Base-by-base conservation (phyloP, 2,329 filamentous ascomycete genomes). In the Pestalotiopsis sp. region DNA sequence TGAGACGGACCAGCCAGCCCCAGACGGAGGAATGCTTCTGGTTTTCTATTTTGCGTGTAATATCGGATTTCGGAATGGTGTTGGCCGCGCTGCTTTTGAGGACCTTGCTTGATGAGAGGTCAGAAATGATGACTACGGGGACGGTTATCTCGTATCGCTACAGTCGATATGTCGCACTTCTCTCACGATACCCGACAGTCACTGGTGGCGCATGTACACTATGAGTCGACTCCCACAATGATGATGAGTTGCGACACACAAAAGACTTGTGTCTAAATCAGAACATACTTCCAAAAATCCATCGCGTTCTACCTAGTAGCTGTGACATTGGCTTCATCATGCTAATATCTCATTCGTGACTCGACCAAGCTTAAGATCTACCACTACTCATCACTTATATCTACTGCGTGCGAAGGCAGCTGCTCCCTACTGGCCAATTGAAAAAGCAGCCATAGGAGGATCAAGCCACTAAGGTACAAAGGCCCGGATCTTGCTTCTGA, bases 41-140 rank as follows among this genome's bases (percentile, higher is more conserved):
- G 57, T 66, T 69, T 49, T 68, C 63, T 64, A 60, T 59, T 68
- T 66, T 66, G 68, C 63, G 41, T 69, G 68, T 69, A 69, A 68
- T 69, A 69, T 69, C 66, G 67, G 68, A 69, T 66, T 65, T 63
- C 66, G 68, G 68, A 68, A 36, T 36, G 68, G 68, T 69, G 68
- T 69, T 69, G 64, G 64, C 55, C 25, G 64, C 52, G 64, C 45
- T 66, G 64, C 64, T 66, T 66, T 66, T 66, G 31, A 36, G 27
- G 39, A 65, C 64, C 52, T 60, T n/a, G 9, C 52, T 38, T 41
- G 45, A 52, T 59, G 31, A 66, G 64, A 60, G 52, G 39, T 55
- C 64, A 25, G 52, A 38, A 57, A 39, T 38, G 23, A 52, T 23
- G 52, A 38, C 36, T 39, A n/a, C 20, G 49, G 23, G 39, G 64